Base-by-base conservation (phyloP, 2,329 filamentous ascomycete genomes). In the Colletotrichum sublineola region DNA sequence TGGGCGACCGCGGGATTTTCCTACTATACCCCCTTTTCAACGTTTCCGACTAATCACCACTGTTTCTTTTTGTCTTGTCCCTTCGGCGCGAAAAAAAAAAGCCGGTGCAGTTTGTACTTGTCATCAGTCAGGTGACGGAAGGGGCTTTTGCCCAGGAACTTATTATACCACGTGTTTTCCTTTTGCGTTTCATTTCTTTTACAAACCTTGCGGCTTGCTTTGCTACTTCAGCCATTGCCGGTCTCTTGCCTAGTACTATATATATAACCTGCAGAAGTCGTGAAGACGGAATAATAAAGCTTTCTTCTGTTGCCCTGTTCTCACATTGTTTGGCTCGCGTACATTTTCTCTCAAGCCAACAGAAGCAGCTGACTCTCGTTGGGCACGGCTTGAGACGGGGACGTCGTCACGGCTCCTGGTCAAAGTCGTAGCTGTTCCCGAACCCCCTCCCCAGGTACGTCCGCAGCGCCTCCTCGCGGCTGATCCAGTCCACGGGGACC, bases 361-460 rank as follows among this genome's bases (percentile, higher is more conserved):
- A 12, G 3, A 11, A 12, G 29, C 3, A 36, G 12, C 6, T n/a
- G n/a, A 55, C 5, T 55, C 5, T 55, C 31, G 8, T 36, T 2
- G 9, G 33, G 3, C 52, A 36, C 15, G 52, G 52, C 8, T 24
- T n/a, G 33, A 24, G 11, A n/a, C 20, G 4, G 20, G 20, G 20
- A n/a, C 20, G 36, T 24, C 5, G 50, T 73, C 53, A 77, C 18
- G 68, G 33, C 48, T 77, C 78, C 78, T 91, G 89, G 67, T 86
- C 80, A 76, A 91, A 91, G 77, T 91, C 85, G 80, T 91, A 91
- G 29, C 85, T 87, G 77, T 91, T 91, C 0, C 89, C 89, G 77
- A 89, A 91, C 1, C 84, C 86, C 67, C 88, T 79, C 58, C 89
- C 83, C 74, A 91, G 74, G 77, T 91, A 91, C 0, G 80, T 79